A percentile compares a stretch with the other conserved stretches of the same genome.
phyloP scores from a whole-genome alignment of 345 rosid genomes.

The Murraya paniculata region DNA sequence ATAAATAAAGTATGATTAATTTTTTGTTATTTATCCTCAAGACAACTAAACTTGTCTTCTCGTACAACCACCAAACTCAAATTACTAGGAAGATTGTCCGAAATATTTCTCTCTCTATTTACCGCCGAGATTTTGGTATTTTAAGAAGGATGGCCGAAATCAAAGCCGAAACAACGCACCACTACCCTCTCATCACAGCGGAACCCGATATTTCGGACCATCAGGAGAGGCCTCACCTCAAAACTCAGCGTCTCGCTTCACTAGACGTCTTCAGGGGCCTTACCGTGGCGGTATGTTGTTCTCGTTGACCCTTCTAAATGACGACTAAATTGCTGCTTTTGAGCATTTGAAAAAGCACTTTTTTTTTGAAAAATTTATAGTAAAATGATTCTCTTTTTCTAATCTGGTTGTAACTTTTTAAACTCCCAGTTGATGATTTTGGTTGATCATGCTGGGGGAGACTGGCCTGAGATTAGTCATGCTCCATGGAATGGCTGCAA shows the following conservation, averaged over 20 bases:
- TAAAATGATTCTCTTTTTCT: not conserved
- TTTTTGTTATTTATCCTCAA: no score
- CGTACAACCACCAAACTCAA: not conserved
- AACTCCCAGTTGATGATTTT: slow-evolving; percentile 67
- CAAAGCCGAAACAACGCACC: slow-evolving; percentile 29
- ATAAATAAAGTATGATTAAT: no score
- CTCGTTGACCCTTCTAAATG: not conserved
- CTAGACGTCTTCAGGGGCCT: slow-evolving; percentile 92
- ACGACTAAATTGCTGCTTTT: not conserved
- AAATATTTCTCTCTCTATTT: not conserved
- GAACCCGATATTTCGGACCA: slow-evolving; percentile 26
- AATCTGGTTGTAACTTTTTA: not conserved
- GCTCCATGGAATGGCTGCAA: slow-evolving; percentile 94
- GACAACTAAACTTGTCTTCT: not conserved
- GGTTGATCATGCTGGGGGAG: slow-evolving; percentile 93
- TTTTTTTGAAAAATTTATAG: not conserved
- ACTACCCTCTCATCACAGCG: slow-evolving; percentile 33
- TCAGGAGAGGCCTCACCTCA: slow-evolving; percentile 6
- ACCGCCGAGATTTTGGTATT: no score
- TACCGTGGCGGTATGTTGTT: slow-evolving; percentile 61
- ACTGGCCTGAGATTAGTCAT: slow-evolving; percentile 79
- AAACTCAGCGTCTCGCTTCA: slow-evolving; percentile 53
- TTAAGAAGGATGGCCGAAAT: slow-evolving; percentile 49
- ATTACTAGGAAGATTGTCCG: no score
- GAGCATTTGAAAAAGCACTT: not conserved